Percentiles rank a stretch among this genome's conserved stretches.
Evolutionary conservation across 2,329 filamentous ascomycete genomes (phyloP).

Genomic region (Eutypa lata): DNA sequence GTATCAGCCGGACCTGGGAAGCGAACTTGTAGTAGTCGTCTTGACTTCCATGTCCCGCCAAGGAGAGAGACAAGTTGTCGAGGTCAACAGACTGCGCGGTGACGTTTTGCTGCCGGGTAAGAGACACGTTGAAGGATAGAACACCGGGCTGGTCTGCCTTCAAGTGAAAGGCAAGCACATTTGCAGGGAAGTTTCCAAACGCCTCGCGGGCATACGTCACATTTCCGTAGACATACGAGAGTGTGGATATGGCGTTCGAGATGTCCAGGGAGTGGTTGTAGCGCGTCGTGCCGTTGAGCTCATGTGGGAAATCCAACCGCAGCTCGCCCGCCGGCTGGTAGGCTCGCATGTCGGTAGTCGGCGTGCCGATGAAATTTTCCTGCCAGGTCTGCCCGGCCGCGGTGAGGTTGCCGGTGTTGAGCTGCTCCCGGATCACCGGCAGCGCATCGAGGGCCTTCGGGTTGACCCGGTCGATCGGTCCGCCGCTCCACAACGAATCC

Average conservation of each 20-base stretch:
- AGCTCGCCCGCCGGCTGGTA: constrained; percentile 29
- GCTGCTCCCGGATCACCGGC: constrained; percentile 28
- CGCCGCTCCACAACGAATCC: constrained; percentile 38
- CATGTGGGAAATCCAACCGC: constrained; percentile 28
- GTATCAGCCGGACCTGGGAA: neutral
- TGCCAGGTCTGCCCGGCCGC: constrained; percentile 32
- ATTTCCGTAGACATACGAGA: constrained; percentile 31
- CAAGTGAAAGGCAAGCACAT: constrained; percentile 30
- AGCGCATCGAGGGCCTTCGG: constrained; percentile 27
- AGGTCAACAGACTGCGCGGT: neutral
- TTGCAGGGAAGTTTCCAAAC: constrained; percentile 33
- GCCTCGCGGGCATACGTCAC: constrained; percentile 27
- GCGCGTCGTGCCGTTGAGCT: constrained; percentile 10
- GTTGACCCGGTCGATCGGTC: constrained; percentile 33
- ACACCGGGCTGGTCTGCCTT: neutral
- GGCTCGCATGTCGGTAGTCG: constrained; percentile 31
- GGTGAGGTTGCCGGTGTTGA: constrained; percentile 30
- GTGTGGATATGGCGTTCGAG: constrained; percentile 22
- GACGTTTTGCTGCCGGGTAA: constrained; percentile 2
- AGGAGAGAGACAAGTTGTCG: neutral
- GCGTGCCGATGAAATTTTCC: constrained; percentile 32
- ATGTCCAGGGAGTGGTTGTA: constrained; percentile 35
- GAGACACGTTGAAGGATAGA: constrained; percentile 1
- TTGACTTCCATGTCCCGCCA: neutral
- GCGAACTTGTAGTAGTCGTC: constrained; percentile 1